These are phyloP conservation scores for Hypholoma fasciculare DNA, from an alignment of 768 basidiomycete genomes.

Conservation along the genomic window DNA sequence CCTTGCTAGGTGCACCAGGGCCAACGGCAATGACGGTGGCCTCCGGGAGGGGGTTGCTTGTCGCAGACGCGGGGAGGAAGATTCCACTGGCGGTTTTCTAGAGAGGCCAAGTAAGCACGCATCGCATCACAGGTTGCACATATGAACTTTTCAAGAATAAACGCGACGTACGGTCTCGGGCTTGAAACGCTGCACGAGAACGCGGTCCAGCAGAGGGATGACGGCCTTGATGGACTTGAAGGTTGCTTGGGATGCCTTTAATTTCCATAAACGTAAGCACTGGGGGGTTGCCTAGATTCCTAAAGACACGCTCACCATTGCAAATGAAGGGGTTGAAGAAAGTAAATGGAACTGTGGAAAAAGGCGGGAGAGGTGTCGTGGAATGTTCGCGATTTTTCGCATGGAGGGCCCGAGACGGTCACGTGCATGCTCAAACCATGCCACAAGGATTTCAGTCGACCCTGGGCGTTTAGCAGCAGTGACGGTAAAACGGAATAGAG, in stretches of 20 bases:
- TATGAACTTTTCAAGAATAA: too few species aligned
- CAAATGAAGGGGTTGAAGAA: background rate
- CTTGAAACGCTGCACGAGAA: conserved; percentile 97
- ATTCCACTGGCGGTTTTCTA: conserved; percentile 98
- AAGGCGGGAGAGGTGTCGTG: conserved; percentile 10
- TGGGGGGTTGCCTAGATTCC: too few species aligned
- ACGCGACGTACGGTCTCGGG: conserved; percentile 77
- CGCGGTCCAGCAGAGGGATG: conserved; percentile 91
- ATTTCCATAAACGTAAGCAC: too few species aligned
- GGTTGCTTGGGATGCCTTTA: conserved; percentile 82
- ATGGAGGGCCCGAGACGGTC: background rate
- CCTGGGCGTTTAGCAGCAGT: too few species aligned
- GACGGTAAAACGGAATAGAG: too few species aligned
- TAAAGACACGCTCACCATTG: conserved; percentile 11
- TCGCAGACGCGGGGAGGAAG: conserved; percentile 92
- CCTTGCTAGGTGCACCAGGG: conserved; percentile 90
- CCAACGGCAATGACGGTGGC: conserved; percentile 96
- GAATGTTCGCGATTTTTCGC: conserved; percentile 29
- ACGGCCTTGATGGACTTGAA: conserved; percentile 95
- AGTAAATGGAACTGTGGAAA: background rate
- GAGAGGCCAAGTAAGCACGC: background rate
- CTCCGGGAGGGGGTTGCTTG: conserved; percentile 86
- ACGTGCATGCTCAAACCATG: background rate
- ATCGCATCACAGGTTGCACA: too few species aligned
- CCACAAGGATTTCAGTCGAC: too few species aligned